Conservation (phyloP, 106 monocot species). For the Apostasia shenzhenica region DNA sequence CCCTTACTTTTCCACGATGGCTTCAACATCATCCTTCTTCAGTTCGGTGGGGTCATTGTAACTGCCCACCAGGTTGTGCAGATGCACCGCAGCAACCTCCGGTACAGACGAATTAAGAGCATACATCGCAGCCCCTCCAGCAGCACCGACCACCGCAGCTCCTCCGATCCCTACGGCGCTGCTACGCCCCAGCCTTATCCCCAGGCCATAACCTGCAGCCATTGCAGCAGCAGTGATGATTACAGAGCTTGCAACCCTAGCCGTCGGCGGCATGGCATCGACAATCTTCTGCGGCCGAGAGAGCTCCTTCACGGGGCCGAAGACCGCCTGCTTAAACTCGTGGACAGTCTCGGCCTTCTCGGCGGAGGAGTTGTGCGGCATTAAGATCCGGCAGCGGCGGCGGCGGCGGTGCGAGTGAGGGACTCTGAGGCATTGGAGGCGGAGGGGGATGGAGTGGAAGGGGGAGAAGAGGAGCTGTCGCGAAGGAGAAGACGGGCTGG, state of each 20-base stretch:
- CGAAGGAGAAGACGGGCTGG: not conserved
- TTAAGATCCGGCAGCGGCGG: not conserved
- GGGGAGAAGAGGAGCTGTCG: not conserved
- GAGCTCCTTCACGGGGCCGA: constrained; percentile 51
- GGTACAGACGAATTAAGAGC: constrained; percentile 56
- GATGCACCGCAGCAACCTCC: constrained; percentile 63
- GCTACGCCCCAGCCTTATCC: constrained; percentile 37
- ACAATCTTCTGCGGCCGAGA: constrained; percentile 44
- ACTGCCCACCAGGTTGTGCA: constrained; percentile 73
- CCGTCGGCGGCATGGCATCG: constrained; percentile 52
- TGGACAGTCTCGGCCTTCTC: not conserved
- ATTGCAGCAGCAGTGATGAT: constrained; percentile 51
- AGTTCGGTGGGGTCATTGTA: constrained; percentile 59
- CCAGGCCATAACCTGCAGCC: constrained; percentile 65
- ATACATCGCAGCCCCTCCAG: constrained; percentile 41
- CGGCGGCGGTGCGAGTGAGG: not conserved
- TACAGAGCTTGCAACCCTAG: constrained; percentile 42
- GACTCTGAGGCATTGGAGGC: not conserved
- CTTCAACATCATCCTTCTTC: constrained; percentile 61
- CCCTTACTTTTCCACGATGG: constrained; percentile 38
- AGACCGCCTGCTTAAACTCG: constrained; percentile 10
- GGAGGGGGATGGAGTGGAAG: not conserved
- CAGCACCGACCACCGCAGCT: constrained; percentile 59
- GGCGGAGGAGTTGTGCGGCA: not conserved
- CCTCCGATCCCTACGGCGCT: constrained; percentile 38